phyloP scores from a whole-genome alignment of 2,329 filamentous ascomycete genomes.

The Eutypella sp. region DNA sequence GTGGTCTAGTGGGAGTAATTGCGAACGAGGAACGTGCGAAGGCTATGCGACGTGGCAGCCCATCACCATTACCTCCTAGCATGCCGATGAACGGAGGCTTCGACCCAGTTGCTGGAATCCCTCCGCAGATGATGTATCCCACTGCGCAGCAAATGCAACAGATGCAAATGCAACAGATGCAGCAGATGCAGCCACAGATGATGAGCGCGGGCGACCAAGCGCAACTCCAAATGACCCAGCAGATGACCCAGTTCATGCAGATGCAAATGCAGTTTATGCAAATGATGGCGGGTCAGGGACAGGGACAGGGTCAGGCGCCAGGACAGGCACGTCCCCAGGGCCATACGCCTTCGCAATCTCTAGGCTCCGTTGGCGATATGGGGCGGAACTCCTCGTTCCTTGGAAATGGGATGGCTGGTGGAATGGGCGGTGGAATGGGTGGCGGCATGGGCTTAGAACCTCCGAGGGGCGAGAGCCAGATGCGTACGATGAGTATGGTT shows the following conservation, averaged over 20 bases:
- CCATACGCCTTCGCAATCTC: slow-evolving; percentile 37
- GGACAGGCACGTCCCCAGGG: slow-evolving; percentile 24
- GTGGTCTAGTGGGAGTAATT: slow-evolving; percentile 83
- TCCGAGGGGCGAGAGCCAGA: slow-evolving; percentile 40
- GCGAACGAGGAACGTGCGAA: slow-evolving; percentile 76
- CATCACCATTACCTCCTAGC: slow-evolving; percentile 43
- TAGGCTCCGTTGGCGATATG: slow-evolving; percentile 35
- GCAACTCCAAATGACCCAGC: slow-evolving; percentile 74
- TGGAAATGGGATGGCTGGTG: slow-evolving; percentile 22
- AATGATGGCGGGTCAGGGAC: slow-evolving; percentile 53
- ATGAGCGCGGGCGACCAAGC: slow-evolving; percentile 63
- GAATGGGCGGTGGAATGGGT: slow-evolving; percentile 38
- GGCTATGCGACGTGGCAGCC: slow-evolving; percentile 73
- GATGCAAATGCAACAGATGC: slow-evolving; percentile 27
- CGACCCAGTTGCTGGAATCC: slow-evolving; percentile 46
- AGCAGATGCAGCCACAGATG: slow-evolving; percentile 28
- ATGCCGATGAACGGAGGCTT: slow-evolving; percentile 33
- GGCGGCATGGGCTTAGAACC: slow-evolving; percentile 42
- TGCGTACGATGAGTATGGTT: slow-evolving; percentile 79
- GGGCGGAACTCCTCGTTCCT: slow-evolving; percentile 27
- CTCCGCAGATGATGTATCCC: slow-evolving; percentile 46
- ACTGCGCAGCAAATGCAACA: slow-evolving; percentile 31
- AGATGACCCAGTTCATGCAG: slow-evolving; percentile 85
- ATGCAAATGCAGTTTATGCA: slow-evolving; percentile 96
- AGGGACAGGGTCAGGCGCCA: slow-evolving; percentile 15